Base-by-base conservation (phyloP, 345 rosid genomes). In the Camelina sativa region DNA sequence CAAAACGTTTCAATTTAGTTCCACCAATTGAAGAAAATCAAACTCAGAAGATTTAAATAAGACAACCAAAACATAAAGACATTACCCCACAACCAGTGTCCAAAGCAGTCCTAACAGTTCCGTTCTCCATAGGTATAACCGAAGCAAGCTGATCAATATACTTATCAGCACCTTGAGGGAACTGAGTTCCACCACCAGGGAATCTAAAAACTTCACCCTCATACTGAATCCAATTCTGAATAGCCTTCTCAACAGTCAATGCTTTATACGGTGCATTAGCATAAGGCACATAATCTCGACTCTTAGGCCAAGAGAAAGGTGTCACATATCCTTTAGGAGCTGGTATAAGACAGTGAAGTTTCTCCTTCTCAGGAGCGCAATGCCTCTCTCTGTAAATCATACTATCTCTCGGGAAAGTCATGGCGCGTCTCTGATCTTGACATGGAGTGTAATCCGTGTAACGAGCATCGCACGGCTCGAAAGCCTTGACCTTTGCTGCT, bases 61-160 rank as follows among this genome's bases (percentile, higher is more conserved):
- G 34, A 63, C 28, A 16, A 41, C 16, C 59, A 12, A 58, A 4
- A 2, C 11, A 52, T 7, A 28, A 51, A 35, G 25, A 63, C 56
- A 86, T 67, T 86, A 95, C 99, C 96, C 99, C 99, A 79, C 99
- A 96, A 62, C 99, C 99, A 53, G 99, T 92, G 77, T 92, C 99
- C 73, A 92, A 83, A 2, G 97, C 96, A 17, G 99, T 92, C 82
- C 99, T 91, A 83, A 91, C 96, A 6, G 96, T 89, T 66, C 99
- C 99, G 55, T 92, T 90, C 32, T 72, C 80, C 69, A 96, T 88
- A 0, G 98, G 99, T 51, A 96, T 87, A 62, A 92, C 97, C 0
- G 95, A 88, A 62, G 98, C 96, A 61, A 96, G 90, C 84, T 96
- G 92, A 76, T 92, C 91, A 7, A 96, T 92, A 76, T 96, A 96